Evolutionary conservation across 2,329 filamentous ascomycete genomes (phyloP).

Genomic region (Aspergillus sclerotialis): DNA sequence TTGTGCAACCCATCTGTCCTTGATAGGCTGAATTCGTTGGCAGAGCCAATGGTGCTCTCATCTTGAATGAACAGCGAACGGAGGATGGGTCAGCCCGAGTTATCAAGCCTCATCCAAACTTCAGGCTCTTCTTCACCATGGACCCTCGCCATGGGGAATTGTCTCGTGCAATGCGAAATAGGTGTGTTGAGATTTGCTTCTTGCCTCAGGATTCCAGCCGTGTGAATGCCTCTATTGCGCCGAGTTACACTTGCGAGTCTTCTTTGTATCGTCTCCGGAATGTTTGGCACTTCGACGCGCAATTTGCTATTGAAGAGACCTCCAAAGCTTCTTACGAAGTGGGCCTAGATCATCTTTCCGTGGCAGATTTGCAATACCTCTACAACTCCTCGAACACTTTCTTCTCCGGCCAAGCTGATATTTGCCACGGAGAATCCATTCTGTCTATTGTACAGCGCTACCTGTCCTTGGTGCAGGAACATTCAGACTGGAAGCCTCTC

Average conservation of each 20-base stretch:
- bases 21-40: constrained; percentile 85
- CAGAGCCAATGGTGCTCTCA: constrained; percentile 85
- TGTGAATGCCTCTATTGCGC: constrained; percentile 12
- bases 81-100: constrained; percentile 73
- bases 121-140: constrained; percentile 89
- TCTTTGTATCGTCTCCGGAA: constrained; percentile 33
- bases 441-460: constrained; percentile 23
- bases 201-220: constrained; percentile 35
- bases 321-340: constrained; percentile 19
- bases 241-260: constrained; percentile 33
- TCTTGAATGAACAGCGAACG: constrained; percentile 88
- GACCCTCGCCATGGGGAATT: constrained; percentile 88
- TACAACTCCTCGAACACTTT: constrained; percentile 21
- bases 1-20: constrained; percentile 92
- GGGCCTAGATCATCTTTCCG: constrained; percentile 31
- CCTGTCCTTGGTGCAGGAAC: constrained; percentile 23
- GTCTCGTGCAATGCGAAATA: constrained; percentile 92
- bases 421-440: constrained; percentile 6
- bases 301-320: constrained; percentile 6
- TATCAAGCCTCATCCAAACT: constrained; percentile 74
- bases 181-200: constrained; percentile 83
- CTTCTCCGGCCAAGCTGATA: constrained; percentile 10
- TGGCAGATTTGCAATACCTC: constrained; percentile 25
- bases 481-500: constrained; percentile 22
- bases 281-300: constrained; percentile 19